A percentile compares a stretch with the other conserved stretches of the same genome.
phyloP scores from a whole-genome alignment of 768 basidiomycete species.

The Termitomyces heimii region DNA sequence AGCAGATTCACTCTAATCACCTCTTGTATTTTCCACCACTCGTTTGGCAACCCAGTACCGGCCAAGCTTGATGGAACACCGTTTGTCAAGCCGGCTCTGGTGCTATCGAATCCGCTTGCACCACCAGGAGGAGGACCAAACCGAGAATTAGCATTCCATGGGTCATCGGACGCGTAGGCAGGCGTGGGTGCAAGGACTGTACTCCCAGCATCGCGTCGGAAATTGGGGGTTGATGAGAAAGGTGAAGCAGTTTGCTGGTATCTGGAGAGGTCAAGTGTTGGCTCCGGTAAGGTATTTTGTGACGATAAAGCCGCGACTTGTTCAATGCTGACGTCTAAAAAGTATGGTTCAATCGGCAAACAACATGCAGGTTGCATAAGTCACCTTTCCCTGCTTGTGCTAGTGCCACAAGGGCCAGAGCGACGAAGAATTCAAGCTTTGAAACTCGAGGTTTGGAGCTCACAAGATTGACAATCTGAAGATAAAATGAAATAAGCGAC shows the following conservation, averaged over 20 bases:
- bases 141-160: constrained; percentile 47
- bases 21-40: constrained; percentile 89
- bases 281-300: constrained; percentile 74
- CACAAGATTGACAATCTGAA: constrained; percentile 87
- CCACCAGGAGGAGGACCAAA: constrained; percentile 24
- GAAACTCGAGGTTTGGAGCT: constrained; percentile 77
- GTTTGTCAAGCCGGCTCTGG: constrained; percentile 27
- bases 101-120: constrained; percentile 23
- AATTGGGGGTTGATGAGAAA: constrained; percentile 34
- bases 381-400: constrained; percentile 79
- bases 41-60: constrained; percentile 65
- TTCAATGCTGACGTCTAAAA: constrained; percentile 71
- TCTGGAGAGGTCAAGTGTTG: constrained; percentile 56
- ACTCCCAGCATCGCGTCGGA: constrained; percentile 32
- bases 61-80: constrained; percentile 55
- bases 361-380: constrained; percentile 5
- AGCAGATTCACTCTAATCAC: constrained; percentile 62
- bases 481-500: background rate
- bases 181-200: constrained; percentile 20
- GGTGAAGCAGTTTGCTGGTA: constrained; percentile 50
- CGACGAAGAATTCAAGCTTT: constrained; percentile 88
- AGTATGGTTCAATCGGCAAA: background rate
- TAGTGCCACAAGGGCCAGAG: constrained; percentile 80
- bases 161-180: constrained; percentile 48
- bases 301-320: constrained; percentile 72